Base-by-base conservation (phyloP, 2,329 filamentous ascomycete genomes). In the Volutella citrinella region DNA sequence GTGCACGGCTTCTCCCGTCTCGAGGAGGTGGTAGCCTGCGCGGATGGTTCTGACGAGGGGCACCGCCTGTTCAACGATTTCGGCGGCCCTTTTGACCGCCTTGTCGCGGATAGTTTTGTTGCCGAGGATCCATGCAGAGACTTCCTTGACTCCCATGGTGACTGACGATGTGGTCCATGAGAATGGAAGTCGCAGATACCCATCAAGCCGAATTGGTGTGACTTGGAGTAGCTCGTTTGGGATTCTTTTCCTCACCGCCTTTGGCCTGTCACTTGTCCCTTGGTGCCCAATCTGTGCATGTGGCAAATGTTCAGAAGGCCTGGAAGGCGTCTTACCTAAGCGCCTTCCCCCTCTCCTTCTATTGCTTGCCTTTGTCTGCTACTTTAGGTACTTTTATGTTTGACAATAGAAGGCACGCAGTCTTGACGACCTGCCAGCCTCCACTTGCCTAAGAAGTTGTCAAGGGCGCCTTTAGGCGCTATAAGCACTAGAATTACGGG, bases 11-110 rank as follows among this genome's bases (percentile, higher is more conserved):
- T 53, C 48, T n/a, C 50, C 50, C 3, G 47, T 30, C n/a, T 52
- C 50, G 27, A 46, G 29, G 29, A 53, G 35, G n/a, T 49, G 46
- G 25, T 48, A 38, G n/a, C 50, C 50, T 15, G 50, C 50, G 30
- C 54, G 50, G 10, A 53, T 40, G 27, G 48, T 52, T 21, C 46
- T 54, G 19, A 48, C 30, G 13, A 48, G 42, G 5, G 45, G 45
- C 6, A 20, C n/a, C n/a, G n/a, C n/a, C n/a, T n/a, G n/a, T n/a
- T n/a, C n/a, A n/a, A n/a, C n/a, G 19, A 22, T n/a, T 2, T 30
- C 28, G 14, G 28, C 23, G 19, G 23, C 28, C 19, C 13, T 30
- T n/a, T 30, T 30, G 19, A 30, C 7, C 12, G 28, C 28, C 12
- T 22, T 22, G 10, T 30, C 28, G 14, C 28, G 19, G 10, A 30